Conservation (phyloP, 495 filamentous ascomycete genomes). For the Platismatia glauca region DNA sequence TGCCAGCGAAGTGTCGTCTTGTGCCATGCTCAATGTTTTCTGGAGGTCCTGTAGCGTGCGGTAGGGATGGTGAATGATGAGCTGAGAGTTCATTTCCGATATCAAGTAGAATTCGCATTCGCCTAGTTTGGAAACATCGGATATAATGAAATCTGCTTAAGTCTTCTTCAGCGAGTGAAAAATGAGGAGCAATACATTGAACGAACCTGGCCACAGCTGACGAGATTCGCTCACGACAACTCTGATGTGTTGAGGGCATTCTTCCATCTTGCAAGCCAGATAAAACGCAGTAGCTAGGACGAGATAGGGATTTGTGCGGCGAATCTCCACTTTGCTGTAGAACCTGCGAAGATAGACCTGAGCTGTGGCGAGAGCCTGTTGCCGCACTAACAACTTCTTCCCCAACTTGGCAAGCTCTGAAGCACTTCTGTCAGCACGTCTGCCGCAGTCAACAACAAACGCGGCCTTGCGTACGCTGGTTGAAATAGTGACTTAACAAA, state of each 20-base stretch:
- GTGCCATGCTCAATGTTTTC: constrained; percentile 51
- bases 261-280: constrained; percentile 97
- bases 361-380: constrained; percentile 90
- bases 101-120: constrained; percentile 97
- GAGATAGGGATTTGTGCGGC: constrained; percentile 88
- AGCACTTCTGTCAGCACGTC: constrained; percentile 14
- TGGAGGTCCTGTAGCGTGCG: constrained; percentile 72
- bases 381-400: constrained; percentile 65
- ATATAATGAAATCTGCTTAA: constrained; percentile 59
- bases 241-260: constrained; percentile 92
- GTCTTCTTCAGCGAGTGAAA: constrained; percentile 16
- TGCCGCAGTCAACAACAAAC: neutral
- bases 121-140: constrained; percentile 79
- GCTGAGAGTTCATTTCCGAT: constrained; percentile 85
- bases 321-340: constrained; percentile 83
- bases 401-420: constrained; percentile 75
- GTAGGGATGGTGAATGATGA: constrained; percentile 97
- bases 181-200: neutral
- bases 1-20: constrained; percentile 70
- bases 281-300: constrained; percentile 86
- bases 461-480: constrained; percentile 58
- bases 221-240: constrained; percentile 77
- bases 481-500: constrained; percentile 85
- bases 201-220: constrained; percentile 70
- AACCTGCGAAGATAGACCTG: constrained; percentile 92